Base-by-base conservation (phyloP, 352 stramenopile genomes). In the Globisporangium cederbergense region DNA sequence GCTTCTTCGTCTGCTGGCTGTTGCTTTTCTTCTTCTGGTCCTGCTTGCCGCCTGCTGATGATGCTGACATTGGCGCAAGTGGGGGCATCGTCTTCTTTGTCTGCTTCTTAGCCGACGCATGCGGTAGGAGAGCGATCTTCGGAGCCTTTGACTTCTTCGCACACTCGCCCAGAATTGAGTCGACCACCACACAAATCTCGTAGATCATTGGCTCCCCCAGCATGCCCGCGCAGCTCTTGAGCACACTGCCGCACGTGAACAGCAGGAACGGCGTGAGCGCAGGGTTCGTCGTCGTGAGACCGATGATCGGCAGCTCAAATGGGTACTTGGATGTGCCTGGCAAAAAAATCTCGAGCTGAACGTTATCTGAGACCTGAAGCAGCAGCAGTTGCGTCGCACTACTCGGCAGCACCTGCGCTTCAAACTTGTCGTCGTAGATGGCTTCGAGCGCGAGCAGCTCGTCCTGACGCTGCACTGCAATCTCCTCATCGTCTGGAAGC, bases 141-240 rank as follows among this genome's bases (percentile, higher is more conserved):
- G 71, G 56, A n/a, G 61, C 51, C 3, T 64, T 81, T 0, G 52
- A 49, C 18, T 79, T 64, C 13, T 70, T 65, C 9, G 60, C 64
- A 10, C 66, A 60, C 25, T 87, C 68, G 10, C 75, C 68, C 14
- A 90, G 60, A 38, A 86, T 73, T 2, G 71, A 76, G 54, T 93
- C 83, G 11, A 92, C 72, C 1, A 81, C 75, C 49, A 89, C 83
- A 55, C 77, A 89, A 20, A 95, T 75, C 49, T 93, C 83, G 65
- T 93, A 95, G 16, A 95, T 73, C 74, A 93, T 86, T 2, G 87
- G 87, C 16, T 92, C 87, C 6, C 87, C 87, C 7, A 93, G 71
- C 1, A 72, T 73, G 13, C 73, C 74, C 9, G 72, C 64, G 34
- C 75, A 84, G n/a, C 76, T 78, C 52, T 86, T 76, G 11, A 89